These are phyloP conservation scores for Dendrothele bispora DNA, from an alignment of 768 basidiomycete species.

Conservation along the genomic window DNA sequence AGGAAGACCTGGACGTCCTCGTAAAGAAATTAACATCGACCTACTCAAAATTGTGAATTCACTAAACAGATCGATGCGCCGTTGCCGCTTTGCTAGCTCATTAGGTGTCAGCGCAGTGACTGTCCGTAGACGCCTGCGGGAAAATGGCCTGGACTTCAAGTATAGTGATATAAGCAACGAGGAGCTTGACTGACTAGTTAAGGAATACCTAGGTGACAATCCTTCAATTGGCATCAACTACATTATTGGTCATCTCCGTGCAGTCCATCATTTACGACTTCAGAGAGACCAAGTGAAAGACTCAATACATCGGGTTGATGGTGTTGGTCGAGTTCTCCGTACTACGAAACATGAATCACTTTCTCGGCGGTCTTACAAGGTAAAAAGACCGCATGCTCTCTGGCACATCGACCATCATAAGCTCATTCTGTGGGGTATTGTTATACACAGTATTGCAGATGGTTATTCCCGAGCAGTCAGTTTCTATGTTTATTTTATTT, in stretches of 20 bases:
- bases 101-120: neutral
- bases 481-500: neutral
- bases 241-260: slow-evolving; percentile 19
- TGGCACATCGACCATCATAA: slow-evolving; percentile 30
- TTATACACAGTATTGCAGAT: slow-evolving; percentile 28
- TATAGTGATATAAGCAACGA: slow-evolving; percentile 6
- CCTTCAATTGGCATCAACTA: slow-evolving; percentile 27
- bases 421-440: slow-evolving; percentile 25
- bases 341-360: slow-evolving; percentile 12
- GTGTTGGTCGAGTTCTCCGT: slow-evolving; percentile 18
- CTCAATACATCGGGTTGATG: slow-evolving; percentile 21
- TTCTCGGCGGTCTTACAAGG: slow-evolving; percentile 13
- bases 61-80: slow-evolving; percentile 5
- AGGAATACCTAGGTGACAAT: slow-evolving; percentile 10
- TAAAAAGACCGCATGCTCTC: slow-evolving; percentile 16
- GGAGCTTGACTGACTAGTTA: slow-evolving; percentile 10
- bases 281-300: slow-evolving; percentile 12
- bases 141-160: neutral
- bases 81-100: neutral
- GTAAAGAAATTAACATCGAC: slow-evolving; percentile 7
- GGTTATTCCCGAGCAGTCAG: slow-evolving; percentile 28
- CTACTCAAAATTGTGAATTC: slow-evolving; percentile 12
- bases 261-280: slow-evolving; percentile 15
- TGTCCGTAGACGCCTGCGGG: neutral
- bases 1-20: slow-evolving; percentile 9